phyloP scores from a whole-genome alignment of 257 asterid species.

The Anisodus acutangulus region DNA sequence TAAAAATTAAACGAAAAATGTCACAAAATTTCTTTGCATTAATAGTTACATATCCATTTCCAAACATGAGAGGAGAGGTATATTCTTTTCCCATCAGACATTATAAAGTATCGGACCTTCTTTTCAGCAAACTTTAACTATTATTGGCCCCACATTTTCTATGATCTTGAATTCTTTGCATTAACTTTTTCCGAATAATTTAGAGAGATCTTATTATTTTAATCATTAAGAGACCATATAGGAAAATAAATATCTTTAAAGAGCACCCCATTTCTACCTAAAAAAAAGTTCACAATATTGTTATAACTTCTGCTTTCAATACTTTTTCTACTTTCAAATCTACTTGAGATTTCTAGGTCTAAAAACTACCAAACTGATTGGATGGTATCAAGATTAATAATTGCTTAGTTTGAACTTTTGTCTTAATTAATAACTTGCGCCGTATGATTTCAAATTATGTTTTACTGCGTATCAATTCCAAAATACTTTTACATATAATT shows the following conservation, averaged over 20 bases:
- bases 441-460: background rate
- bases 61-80: slow-evolving; percentile 13
- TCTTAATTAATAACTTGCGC: background rate
- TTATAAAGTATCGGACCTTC: background rate
- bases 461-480: too few species aligned
- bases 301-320: too few species aligned
- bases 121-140: background rate
- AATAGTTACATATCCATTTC: slow-evolving; percentile 3
- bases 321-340: too few species aligned
- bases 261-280: too few species aligned
- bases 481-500: too few species aligned
- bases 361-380: background rate
- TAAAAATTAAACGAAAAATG: background rate
- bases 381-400: too few species aligned
- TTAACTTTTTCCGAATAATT: background rate
- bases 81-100: slow-evolving; percentile 16
- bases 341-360: too few species aligned
- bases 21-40: background rate
- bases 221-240: too few species aligned
- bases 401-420: background rate
- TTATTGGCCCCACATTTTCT: background rate
- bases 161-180: background rate
- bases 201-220: too few species aligned
- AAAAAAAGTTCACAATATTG: too few species aligned
- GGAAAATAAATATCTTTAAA: too few species aligned